Conservation (phyloP, 441 rosid species). For the Lepidium campestre region DNA sequence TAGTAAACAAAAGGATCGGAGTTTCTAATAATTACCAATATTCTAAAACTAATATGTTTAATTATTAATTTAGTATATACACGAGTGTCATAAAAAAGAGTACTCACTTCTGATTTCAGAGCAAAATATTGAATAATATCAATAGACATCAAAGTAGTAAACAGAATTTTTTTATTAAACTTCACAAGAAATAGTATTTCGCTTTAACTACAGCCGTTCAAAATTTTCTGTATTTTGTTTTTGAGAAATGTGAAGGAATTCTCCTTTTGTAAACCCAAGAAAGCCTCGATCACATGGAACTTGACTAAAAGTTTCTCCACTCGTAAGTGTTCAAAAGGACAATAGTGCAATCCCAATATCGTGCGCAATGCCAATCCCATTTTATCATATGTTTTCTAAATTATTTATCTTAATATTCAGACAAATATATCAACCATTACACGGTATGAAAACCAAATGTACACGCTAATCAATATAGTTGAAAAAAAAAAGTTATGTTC, state of each 20-base stretch:
- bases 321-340: conserved; percentile 13
- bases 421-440: conserved; percentile 6
- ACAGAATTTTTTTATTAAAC: neutral
- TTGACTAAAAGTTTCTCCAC: conserved; percentile 13
- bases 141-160: neutral
- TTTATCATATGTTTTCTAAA: conserved; percentile 2
- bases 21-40: conserved; percentile 2
- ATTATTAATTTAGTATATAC: conserved; percentile 1
- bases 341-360: conserved; percentile 33
- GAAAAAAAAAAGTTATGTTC: too few relatives aligned
- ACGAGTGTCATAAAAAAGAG: conserved; percentile 8
- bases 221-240: neutral
- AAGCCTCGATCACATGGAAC: conserved; percentile 25
- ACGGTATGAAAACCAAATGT: neutral
- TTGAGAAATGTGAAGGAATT: conserved; percentile 28
- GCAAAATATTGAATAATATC: neutral
- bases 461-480: too few relatives aligned
- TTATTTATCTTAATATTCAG: neutral
- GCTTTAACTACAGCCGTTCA: conserved; percentile 24
- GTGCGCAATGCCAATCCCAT: conserved; percentile 4
- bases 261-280: conserved; percentile 27
- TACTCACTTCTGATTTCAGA: neutral
- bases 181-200: conserved; percentile 9
- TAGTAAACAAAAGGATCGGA: conserved; percentile 12
- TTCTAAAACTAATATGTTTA: conserved; percentile 7